Base-by-base conservation (phyloP, 192 early-diverging fungal genomes). In the Coemansia guatemalensis region DNA sequence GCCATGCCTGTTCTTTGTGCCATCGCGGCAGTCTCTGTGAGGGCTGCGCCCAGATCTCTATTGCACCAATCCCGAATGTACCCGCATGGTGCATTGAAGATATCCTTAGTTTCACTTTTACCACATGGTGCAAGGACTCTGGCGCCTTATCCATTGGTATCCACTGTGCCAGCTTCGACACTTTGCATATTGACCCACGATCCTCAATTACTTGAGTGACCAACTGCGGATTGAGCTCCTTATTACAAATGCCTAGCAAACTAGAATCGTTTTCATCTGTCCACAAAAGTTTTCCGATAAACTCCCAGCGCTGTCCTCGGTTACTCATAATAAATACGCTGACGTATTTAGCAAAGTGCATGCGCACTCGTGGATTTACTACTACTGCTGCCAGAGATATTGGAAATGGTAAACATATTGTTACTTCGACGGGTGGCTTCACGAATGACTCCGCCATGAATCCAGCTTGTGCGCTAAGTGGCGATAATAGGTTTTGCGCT, bases 381-480 rank as follows among this genome's bases (percentile, higher is more conserved):
- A 48, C 21, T 11, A 67, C 21, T 8, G 64, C 58, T 0, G 71
- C 71, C n/a, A 73, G 60, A 0, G 71, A 66, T 3, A 59, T 18
- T 2, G n/a, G 44, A 50, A 58, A 48, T 2, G 64, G 64, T 5
- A 73, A 25, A 2, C 39, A 18, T n/a, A 73, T 29, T 26, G 8
- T 22, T 4, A 73, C 6, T 18, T 73, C 71, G 5, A 58, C 55
- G 0, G 71, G 71, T 29, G 71, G 71, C n/a, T 62, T 60, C 5
- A 73, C 60, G 33, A 73, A 73, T 14, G 71, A 62, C 18, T 67
- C 64, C 8, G 71, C 64, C 50, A 73, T 53, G 25, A 66, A 73
- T 0, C 71, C 60, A 1, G 21, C 6, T 21, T 22, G 41, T 2
- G 17, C 12, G 47, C 29, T 49, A 4, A 55, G 41, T 21, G 25